phyloP scores from a whole-genome alignment of 2,329 filamentous ascomycete species.

The Colletotrichum neosansevieriae region DNA sequence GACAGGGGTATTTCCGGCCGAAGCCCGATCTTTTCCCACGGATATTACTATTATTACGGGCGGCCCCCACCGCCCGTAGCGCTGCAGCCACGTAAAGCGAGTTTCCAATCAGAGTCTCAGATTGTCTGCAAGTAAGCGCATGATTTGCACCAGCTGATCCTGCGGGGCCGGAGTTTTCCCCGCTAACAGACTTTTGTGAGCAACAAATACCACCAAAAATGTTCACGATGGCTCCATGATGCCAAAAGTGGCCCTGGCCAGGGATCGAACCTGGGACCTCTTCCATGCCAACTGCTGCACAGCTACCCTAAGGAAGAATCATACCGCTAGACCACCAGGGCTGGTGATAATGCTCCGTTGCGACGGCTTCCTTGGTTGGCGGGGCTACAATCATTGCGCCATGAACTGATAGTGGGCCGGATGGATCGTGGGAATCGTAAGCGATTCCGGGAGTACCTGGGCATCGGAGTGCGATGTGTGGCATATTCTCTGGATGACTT shows the following conservation, averaged over 20 bases:
- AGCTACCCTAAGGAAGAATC: constrained; percentile 39
- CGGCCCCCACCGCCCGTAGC: background rate
- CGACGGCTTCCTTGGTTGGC: constrained; percentile 4
- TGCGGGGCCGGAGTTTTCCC: background rate
- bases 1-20: constrained; percentile 39
- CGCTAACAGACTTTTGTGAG: constrained; percentile 10
- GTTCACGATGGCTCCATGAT: background rate
- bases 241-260: constrained; percentile 25
- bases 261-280: constrained; percentile 40
- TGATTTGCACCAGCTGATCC: constrained; percentile 6
- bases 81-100: background rate
- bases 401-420: background rate
- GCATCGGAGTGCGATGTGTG: no score
- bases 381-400: background rate
- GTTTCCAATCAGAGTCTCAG: background rate
- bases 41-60: constrained; percentile 6
- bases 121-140: background rate
- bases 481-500: no score
- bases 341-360: background rate
- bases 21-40: constrained; percentile 30
- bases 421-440: background rate
- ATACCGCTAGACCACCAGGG: constrained; percentile 40
- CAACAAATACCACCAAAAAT: background rate
- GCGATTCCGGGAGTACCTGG: no score
- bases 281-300: constrained; percentile 4